Evolutionary conservation across 169 alveolate genomes (phyloP), one percentile per base, ranked within the genome.

Genomic region (Eimeria acervulina): DNA sequence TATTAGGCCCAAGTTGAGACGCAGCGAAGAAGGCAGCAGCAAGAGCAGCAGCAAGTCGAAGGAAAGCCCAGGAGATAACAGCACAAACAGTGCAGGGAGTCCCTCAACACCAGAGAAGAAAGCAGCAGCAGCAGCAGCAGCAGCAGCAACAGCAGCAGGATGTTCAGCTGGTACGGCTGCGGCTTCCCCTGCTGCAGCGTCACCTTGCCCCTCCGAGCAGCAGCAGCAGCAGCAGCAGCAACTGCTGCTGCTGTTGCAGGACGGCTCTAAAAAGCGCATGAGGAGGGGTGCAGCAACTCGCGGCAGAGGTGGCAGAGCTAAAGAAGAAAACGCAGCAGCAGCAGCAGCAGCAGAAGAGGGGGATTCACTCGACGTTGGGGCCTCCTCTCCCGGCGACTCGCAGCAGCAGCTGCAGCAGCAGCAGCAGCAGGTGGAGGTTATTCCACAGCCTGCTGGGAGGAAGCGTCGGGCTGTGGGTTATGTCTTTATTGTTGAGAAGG

Each of bases 371-470:
- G 84, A 72, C 47, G 84, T 7, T 40, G 84, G 26, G 23, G 84
- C 84, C 7, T 15, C 47, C 47, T 15, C 84, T 36, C 47, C 84
- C 21, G 33, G 74, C 0, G n/a, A 72, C 26, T 26, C 12, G 47
- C 84, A 72, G 84, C 84, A 72, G 84, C 84, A 72, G 84, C 84
- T n/a, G 83, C 83, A 72, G 83, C 83, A 72, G 83, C 83, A 72
- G 83, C 83, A 72, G 52, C 42, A 72, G 84, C 84, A 72, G 51
- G 76, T 23, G 15, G 76, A 66, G 36, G 36, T 66, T 23, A 17
- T 28, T 28, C 40, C 36, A 26, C 76, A 23, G 28, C 76, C 28
- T 23, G 13, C 40, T 5, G 76, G 76, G 36, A 23, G 76, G 28
- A 66, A 66, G 76, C 76, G 76, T 10, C 76, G 76, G 19, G 76